These are phyloP conservation scores for Elaeis guineensis DNA, from an alignment of 176 grass and related monocot species.

Conservation along the genomic window DNA sequence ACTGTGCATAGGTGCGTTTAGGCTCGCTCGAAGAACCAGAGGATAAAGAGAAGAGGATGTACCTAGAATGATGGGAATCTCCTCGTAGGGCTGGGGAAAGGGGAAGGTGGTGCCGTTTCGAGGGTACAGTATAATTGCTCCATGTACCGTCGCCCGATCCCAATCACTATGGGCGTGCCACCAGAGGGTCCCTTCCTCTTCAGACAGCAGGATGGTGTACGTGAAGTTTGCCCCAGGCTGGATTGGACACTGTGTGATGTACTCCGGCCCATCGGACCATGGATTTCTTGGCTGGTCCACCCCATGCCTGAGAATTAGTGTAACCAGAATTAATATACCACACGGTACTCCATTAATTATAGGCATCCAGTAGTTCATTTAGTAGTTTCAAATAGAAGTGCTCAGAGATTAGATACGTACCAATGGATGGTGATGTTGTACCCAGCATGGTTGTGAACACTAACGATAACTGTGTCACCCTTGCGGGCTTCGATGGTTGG, in stretches of 20 bases:
- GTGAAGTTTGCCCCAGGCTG: conserved; percentile 20
- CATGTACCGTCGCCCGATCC: conserved; percentile 22
- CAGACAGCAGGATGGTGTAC: conserved; percentile 8
- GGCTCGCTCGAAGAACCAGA: no score
- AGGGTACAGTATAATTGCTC: conserved; percentile 5
- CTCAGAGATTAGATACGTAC: conserved; percentile 1
- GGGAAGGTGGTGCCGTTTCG: not conserved
- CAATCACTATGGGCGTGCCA: conserved; percentile 31
- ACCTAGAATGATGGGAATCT: conserved; percentile 12
- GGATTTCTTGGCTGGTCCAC: conserved; percentile 45
- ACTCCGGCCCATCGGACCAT: conserved; percentile 72
- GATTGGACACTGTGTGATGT: conserved; percentile 76
- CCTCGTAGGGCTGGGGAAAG: not conserved
- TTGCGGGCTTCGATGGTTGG: conserved; percentile 53
- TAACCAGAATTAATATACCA: not conserved
- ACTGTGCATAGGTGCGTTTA: no score
- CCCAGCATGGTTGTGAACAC: conserved; percentile 45
- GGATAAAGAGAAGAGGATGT: not conserved
- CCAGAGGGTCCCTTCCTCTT: conserved; percentile 27
- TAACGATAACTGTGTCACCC: conserved; percentile 39
- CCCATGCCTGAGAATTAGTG: conserved; percentile 37
- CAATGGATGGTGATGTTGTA: conserved; percentile 71
- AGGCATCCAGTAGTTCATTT: not conserved
- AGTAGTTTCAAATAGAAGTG: not conserved
- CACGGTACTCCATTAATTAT: no score